Percentiles rank a stretch among this genome's conserved stretches.
Conservation (phyloP, 768 basidiomycete species). For the Psilocybe tampanensis region DNA sequence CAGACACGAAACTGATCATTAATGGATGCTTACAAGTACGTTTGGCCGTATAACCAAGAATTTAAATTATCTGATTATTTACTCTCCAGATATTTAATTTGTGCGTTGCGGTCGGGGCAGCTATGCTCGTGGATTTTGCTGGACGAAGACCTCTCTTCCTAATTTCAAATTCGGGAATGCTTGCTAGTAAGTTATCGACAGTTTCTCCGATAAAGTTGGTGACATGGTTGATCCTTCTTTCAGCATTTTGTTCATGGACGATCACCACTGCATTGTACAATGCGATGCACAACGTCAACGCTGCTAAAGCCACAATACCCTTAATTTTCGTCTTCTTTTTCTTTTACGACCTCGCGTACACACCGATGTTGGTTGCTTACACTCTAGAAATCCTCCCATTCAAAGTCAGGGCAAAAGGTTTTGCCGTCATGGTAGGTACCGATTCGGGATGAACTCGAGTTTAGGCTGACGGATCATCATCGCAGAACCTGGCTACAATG, state of each 20-base stretch:
- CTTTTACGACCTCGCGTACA: slow-evolving; percentile 71
- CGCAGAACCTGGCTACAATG: slow-evolving; percentile 60
- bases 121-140: slow-evolving; percentile 64
- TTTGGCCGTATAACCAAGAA: not conserved
- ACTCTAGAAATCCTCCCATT: slow-evolving; percentile 81
- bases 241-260: slow-evolving; percentile 62
- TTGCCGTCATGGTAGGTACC: slow-evolving; percentile 67
- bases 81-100: slow-evolving; percentile 60
- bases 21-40: slow-evolving; percentile 23
- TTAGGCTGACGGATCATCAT: not conserved
- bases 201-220: not conserved
- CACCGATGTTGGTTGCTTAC: slow-evolving; percentile 64
- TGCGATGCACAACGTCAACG: slow-evolving; percentile 34
- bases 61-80: not conserved
- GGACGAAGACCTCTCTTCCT: slow-evolving; percentile 73
- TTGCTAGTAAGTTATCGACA: slow-evolving; percentile 51
- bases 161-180: slow-evolving; percentile 57
- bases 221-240: not conserved
- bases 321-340: slow-evolving; percentile 63
- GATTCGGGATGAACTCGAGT: not conserved
- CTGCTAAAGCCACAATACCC: slow-evolving; percentile 60
- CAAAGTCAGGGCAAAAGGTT: slow-evolving; percentile 77
- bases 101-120: slow-evolving; percentile 55
- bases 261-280: slow-evolving; percentile 45
- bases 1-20: slow-evolving; percentile 42